Evolutionary conservation across 73 alveolate species (phyloP).

Genomic region (Paramecium pentaurelia): DNA sequence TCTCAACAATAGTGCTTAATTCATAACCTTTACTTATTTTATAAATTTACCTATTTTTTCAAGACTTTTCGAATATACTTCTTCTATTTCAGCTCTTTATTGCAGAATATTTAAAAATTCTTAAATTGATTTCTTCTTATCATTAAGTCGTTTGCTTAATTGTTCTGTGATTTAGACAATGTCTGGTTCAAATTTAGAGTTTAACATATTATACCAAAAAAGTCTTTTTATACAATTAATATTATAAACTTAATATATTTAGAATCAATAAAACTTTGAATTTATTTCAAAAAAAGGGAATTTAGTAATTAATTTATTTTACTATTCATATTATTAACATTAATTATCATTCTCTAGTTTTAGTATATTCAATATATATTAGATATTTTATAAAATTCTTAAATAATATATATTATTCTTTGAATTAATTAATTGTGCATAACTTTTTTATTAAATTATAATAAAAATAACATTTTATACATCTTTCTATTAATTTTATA

Average conservation of each 20-base stretch:
- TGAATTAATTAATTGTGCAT: no score
- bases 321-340: no score
- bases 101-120: neutral
- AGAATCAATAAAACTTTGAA: neutral
- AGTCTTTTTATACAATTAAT: neutral
- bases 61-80: neutral
- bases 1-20: neutral
- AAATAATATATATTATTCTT: no score
- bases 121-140: neutral
- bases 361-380: no score
- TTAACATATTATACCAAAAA: neutral
- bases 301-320: no score
- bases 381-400: no score
- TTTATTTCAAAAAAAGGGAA: no score
- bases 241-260: no score
- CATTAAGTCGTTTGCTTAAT: neutral
- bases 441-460: neutral
- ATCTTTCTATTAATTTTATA: no score
- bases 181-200: neutral
- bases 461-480: no score
- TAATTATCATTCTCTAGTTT: no score
- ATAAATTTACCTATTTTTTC: neutral
- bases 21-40: neutral
- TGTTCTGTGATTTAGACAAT: neutral
- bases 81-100: constrained; percentile 37